Conservation (phyloP, 192 early-diverging fungal genomes). For the Coemansia sp. region DNA sequence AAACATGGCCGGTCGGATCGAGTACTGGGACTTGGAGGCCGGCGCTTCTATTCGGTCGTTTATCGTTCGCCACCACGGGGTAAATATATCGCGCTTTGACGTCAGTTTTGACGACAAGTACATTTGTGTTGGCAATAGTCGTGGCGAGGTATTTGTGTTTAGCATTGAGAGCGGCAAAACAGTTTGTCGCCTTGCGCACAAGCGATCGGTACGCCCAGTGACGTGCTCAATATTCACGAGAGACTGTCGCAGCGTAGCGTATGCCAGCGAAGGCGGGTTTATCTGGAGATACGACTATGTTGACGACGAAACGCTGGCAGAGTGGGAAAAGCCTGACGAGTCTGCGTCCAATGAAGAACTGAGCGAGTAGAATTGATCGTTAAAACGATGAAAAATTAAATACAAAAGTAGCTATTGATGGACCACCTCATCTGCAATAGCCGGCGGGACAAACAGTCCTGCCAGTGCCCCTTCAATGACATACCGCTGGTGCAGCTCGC, state of each 20-base stretch:
- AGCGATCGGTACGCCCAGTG: conserved; percentile 75
- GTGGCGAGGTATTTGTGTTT: conserved; percentile 71
- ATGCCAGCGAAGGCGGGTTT: conserved; percentile 73
- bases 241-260: conserved; percentile 71
- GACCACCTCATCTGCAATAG: background rate
- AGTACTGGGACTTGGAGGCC: conserved; percentile 68
- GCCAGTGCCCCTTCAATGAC: conserved; percentile 48
- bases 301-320: conserved; percentile 66
- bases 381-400: background rate
- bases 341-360: conserved; percentile 24
- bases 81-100: conserved; percentile 61
- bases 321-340: conserved; percentile 62
- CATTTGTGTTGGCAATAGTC: conserved; percentile 72
- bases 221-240: conserved; percentile 75
- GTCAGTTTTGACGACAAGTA: conserved; percentile 70
- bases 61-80: conserved; percentile 43
- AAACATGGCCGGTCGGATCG: conserved; percentile 71
- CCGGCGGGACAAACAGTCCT: conserved; percentile 40
- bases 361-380: conserved; percentile 6
- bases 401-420: background rate
- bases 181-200: conserved; percentile 66
- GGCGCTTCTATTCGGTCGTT: conserved; percentile 51
- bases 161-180: conserved; percentile 66
- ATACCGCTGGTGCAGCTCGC: conserved; percentile 52
- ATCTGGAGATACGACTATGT: conserved; percentile 85